Evolutionary conservation across 352 stramenopile genomes (phyloP).

Genomic region (Pythium aquatile): DNA sequence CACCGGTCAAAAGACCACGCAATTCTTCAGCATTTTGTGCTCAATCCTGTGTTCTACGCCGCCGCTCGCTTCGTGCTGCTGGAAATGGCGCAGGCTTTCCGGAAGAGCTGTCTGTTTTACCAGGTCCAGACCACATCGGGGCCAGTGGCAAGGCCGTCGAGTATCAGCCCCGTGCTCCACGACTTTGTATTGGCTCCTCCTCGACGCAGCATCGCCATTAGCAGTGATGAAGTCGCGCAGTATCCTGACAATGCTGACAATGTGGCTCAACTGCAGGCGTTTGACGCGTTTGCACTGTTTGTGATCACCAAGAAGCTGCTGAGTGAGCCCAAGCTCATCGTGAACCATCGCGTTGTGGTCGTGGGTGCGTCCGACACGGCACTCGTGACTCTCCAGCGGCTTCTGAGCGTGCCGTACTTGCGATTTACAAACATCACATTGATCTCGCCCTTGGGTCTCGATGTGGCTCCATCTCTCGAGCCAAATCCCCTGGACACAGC

Average conservation of each 20-base stretch:
- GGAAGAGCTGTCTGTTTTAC: conserved; percentile 51
- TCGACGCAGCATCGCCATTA: conserved; percentile 43
- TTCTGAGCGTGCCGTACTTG: conserved; percentile 82
- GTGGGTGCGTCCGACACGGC: conserved; percentile 81
- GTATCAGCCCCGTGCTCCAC: conserved; percentile 41
- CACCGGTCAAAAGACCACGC: conserved; percentile 55
- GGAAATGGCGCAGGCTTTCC: conserved; percentile 47
- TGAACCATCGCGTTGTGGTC: conserved; percentile 86
- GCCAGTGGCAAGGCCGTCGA: conserved; percentile 15
- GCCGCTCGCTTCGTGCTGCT: conserved; percentile 44
- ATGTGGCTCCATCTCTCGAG: conserved; percentile 29
- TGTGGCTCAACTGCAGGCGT: conserved; percentile 19
- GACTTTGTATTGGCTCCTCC: conserved; percentile 66
- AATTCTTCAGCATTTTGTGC: conserved; percentile 39
- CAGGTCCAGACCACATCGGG: conserved; percentile 12
- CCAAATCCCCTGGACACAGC: conserved; percentile 16
- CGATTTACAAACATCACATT: conserved; percentile 86
- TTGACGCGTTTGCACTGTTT: conserved; percentile 74
- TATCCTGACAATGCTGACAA: conserved; percentile 46
- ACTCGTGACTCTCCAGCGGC: conserved; percentile 69
- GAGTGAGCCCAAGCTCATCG: conserved; percentile 79
- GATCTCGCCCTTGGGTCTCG: conserved; percentile 70
- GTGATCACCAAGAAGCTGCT: conserved; percentile 81
- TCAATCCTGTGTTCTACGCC: conserved; percentile 59
- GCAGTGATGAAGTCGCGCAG: conserved; percentile 41